A percentile compares a stretch with the other conserved stretches of the same genome.
phyloP scores from a whole-genome alignment of 2,329 filamentous ascomycete species.

The Alternaria solani region DNA sequence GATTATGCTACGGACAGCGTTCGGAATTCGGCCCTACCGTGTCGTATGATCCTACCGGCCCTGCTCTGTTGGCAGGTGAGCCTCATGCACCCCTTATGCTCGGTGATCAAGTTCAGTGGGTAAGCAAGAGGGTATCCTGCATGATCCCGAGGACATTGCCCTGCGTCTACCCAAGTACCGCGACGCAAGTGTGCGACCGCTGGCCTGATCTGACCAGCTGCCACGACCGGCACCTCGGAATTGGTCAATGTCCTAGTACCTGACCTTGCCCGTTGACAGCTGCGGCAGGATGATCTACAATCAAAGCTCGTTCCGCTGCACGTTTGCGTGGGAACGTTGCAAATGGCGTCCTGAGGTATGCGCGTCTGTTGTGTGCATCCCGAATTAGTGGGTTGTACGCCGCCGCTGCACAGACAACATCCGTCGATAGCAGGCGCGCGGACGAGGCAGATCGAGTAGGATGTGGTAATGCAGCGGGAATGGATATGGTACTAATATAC shows the following conservation, averaged over 20 bases:
- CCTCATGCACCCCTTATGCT: constrained; percentile 16
- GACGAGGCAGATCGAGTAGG: constrained; percentile 1
- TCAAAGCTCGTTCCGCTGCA: constrained; percentile 30
- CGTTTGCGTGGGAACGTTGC: constrained; percentile 16
- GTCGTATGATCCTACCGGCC: constrained; percentile 14
- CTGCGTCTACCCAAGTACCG: not conserved
- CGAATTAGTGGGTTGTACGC: constrained; percentile 6
- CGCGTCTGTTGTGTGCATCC: constrained; percentile 8
- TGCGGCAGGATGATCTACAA: constrained; percentile 17
- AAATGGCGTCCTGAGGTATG: constrained; percentile 21
- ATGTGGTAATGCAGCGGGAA: not conserved
- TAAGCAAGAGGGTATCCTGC: not conserved
- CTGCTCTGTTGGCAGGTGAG: constrained; percentile 12
- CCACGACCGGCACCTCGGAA: constrained; percentile 5
- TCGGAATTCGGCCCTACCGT: constrained; percentile 20
- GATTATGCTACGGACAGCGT: constrained; percentile 24
- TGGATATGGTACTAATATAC: not conserved
- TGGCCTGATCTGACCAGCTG: constrained; percentile 3
- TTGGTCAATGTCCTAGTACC: constrained; percentile 19
- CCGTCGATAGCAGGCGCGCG: constrained; percentile 1
- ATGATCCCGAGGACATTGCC: not conserved
- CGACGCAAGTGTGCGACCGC: not conserved
- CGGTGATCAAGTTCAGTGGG: constrained; percentile 7
- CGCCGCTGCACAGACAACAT: constrained; percentile 13
- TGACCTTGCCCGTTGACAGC: constrained; percentile 11